phyloP scores from a whole-genome alignment of 2,329 filamentous ascomycete species.

The Tolypocladium inflatum region DNA sequence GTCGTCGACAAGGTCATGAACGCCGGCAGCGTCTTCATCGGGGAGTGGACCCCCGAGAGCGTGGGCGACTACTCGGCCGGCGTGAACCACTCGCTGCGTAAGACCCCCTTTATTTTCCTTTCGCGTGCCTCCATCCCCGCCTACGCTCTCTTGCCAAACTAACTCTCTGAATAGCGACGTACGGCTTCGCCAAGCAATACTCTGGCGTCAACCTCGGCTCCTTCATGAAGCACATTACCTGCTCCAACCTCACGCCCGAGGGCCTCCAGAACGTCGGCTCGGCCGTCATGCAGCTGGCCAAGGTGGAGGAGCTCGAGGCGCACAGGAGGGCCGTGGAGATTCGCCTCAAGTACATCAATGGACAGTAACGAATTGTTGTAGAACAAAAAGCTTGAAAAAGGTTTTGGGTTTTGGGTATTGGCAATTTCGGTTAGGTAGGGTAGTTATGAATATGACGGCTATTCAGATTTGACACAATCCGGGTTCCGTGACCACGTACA shows the following conservation, averaged over 20 bases:
- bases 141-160: conserved; percentile 1
- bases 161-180: conserved; percentile 57
- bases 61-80: conserved; percentile 97
- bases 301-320: conserved; percentile 89
- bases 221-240: conserved; percentile 97
- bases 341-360: conserved; percentile 47
- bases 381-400: conserved; percentile 1
- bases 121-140: too few relatives aligned
- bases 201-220: conserved; percentile 93
- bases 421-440: neutral
- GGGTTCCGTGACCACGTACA: neutral
- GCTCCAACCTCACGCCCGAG: conserved; percentile 77
- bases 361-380: conserved; percentile 12
- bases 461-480: neutral
- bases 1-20: conserved; percentile 77
- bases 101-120: conserved; percentile 30
- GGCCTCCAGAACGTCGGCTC: conserved; percentile 77
- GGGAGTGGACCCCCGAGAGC: conserved; percentile 93
- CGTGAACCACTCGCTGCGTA: conserved; percentile 95
- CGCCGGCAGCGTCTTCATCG: conserved; percentile 92
- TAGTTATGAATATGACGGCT: conserved; percentile 1
- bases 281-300: conserved; percentile 90
- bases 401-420: neutral
- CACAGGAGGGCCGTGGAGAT: conserved; percentile 87
- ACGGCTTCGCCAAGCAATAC: conserved; percentile 97